Percentiles rank a stretch among this genome's conserved stretches.
Conservation (phyloP, 148 eudicot species). For the Fagopyrum tataricum region DNA sequence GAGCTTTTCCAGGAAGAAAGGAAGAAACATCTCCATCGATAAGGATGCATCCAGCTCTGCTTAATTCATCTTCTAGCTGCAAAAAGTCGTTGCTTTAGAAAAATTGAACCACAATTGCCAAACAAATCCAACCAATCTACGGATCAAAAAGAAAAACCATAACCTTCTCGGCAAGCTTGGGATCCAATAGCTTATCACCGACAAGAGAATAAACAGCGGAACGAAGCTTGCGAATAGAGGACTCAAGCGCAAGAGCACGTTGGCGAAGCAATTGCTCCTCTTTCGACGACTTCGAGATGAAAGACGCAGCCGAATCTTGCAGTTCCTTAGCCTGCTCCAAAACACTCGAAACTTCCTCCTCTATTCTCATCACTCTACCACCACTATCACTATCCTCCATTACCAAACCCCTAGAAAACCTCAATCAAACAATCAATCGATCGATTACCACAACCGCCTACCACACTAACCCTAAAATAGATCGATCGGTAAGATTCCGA, state of each 20-base stretch:
- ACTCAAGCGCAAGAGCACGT: constrained; percentile 53
- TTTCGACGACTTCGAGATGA: constrained; percentile 41
- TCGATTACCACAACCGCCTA: constrained; percentile 2
- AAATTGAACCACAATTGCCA: constrained; percentile 1
- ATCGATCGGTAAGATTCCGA: constrained; percentile 4
- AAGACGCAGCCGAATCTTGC: constrained; percentile 68
- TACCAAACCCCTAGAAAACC: constrained; percentile 6
- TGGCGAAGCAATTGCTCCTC: constrained; percentile 70
- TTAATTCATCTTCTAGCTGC: constrained; percentile 78
- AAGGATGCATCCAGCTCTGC: constrained; percentile 57
- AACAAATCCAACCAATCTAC: constrained; percentile 1
- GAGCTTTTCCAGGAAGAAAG: constrained; percentile 74
- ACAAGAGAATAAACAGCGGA: constrained; percentile 26
- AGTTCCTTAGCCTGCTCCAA: constrained; percentile 73
- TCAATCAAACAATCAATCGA: constrained; percentile 4
- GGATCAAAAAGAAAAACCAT: background rate
- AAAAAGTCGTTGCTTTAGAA: background rate
- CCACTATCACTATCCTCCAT: background rate
- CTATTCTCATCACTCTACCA: constrained; percentile 17
- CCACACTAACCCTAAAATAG: background rate
- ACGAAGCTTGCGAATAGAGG: constrained; percentile 44
- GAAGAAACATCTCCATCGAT: constrained; percentile 91
- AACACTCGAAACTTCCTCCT: constrained; percentile 42
- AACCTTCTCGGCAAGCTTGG: constrained; percentile 64
- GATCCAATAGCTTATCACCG: constrained; percentile 30